Evolutionary conservation across 176 grass and related monocot genomes (phyloP), one percentile per base, ranked within the genome.

Genomic region (Canna indica): DNA sequence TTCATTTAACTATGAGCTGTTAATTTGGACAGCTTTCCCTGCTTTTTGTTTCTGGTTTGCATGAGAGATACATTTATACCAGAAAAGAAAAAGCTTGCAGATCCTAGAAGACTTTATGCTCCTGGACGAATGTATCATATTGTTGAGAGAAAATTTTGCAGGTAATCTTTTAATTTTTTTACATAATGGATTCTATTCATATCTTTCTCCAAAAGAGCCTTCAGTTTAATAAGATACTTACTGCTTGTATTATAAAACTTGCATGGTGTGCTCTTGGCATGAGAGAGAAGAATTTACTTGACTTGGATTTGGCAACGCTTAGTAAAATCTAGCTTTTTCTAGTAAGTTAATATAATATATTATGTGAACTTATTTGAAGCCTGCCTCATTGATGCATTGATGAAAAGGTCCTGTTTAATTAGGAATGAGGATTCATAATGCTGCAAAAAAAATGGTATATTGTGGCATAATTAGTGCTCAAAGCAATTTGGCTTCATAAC

Each of bases 71-170:
- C 95, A 73, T 87, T 99, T 42, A 99, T 85, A 63, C 90, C 88
- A 94, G 90, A 99, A 69, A 99, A 90, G 63, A 85, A 20, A 61
- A 99, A 88, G 73, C 75, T 94, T 72, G 75, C 75, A 45, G 95
- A 99, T 77, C 82, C 89, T 24, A 86, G 90, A 80, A 91, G 95
- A 70, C 69, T 99, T 36, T 94, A 99, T 79, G 95, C 90, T 78
- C 95, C 95, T 82, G 95, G 95, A 35, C 72, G 95, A 62, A 90
- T 99, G 75, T 99, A 99, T 81, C 95, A 99, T 75, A 99, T 99
- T 2, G 87, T 99, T 11, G 95, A 99, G 82, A 93, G 90, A 67
- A 99, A 93, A 22, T 76, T 48, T 16, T 63, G 73, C 59, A 66
- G 60, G 58, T 62, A 50, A 45, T 47, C 13, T 4, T 68, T 44